Evolutionary conservation across 768 basidiomycete species (phyloP), one percentile per base, ranked within the genome.

Genomic region (Mycena venus): DNA sequence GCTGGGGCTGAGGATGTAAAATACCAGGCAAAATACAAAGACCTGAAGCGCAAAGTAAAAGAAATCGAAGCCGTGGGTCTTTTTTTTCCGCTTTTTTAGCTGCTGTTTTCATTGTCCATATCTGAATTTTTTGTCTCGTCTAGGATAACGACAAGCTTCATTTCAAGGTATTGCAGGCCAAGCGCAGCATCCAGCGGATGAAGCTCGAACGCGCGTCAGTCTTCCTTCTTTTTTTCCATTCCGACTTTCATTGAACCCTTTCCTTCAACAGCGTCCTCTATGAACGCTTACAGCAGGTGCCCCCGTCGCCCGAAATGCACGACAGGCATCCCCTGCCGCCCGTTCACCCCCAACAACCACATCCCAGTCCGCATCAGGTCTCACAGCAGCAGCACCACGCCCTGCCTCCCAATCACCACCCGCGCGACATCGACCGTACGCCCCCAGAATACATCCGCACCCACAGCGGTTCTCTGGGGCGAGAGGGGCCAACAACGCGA

Each of bases 131-230:
- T 3, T 64, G 31, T 68, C 47, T 34, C 49, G 21, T 79, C 49
- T 80, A 96, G 95, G 95, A 96, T 84, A 96, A 96, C 84, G 95
- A 96, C 87, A 95, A 93, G 84, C 89, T 96, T 72, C 90, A 94
- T 80, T 91, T 92, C 87, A 94, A 95, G 82, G 91, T 95, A 42
- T 85, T 95, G 32, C 88, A 92, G 80, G 91, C 95, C 34, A 96
- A 94, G 83, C 91, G 92, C 78, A 93, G 91, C 79, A 95, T 96
- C 51, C 94, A 95, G 82, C 89, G 95, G 49, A 93, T 96, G 90
- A 94, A 95, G 83, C 87, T 96, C 70, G 95, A 96, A 84, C 88
- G 95, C 86, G 94, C 95, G 95, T 96, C 79, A 87, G 95, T 91
- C 71, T 73, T 74, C 72, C 62, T 66, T 68, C 79, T 68, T 79